Base-by-base conservation (phyloP, 78 protist species). In the Dictyostelium capitatum region DNA sequence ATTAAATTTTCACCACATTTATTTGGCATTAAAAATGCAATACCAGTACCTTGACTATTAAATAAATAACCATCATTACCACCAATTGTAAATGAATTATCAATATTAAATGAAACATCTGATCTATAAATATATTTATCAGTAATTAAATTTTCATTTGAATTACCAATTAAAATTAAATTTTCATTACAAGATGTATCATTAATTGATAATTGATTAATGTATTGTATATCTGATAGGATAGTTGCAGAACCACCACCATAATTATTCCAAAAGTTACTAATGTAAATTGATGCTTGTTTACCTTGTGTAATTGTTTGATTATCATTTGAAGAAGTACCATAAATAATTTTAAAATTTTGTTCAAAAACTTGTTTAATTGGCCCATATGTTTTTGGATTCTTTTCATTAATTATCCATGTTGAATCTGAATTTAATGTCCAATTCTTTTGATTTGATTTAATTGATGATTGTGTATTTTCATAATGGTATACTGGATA, bases 361-460 rank as follows among this genome's bases (percentile, higher is more conserved):
- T 74, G 72, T 74, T 83, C 91, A 54, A 83, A 72, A 1, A 83
- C 73, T 56, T 69, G 82, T 70, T 72, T 67, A 14, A 83, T 83
- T 51, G 91, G 91, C 0, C 91, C 91, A 23, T 83, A 83, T 51
- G 91, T 83, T 6, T 48, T 9, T 1, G 91, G 80, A 19, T 78
- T 70, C 10, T 57, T 46, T 15, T 83, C 91, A 30, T 43, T 32
- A 10, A 7, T 25, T 7, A 53, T 5, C 91, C 91, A 83, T 4
- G 32, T 30, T 20, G 78, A 19, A 47, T 73, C 79, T 37, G 51
- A 3, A 47, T 37, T 73, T n/a, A 47, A 15, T 20, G 28, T 46
- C 79, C 79, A 73, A 32, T 32, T 67, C 50, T 67, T 67, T 67
- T 67, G 75, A 32, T 67, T 67, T 32, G 75, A 25, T 75, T 20